Evolutionary conservation across 164 flowering plant species (phyloP), one percentile per base, ranked within the genome.

Genomic region (Magnolia changhungtana): DNA sequence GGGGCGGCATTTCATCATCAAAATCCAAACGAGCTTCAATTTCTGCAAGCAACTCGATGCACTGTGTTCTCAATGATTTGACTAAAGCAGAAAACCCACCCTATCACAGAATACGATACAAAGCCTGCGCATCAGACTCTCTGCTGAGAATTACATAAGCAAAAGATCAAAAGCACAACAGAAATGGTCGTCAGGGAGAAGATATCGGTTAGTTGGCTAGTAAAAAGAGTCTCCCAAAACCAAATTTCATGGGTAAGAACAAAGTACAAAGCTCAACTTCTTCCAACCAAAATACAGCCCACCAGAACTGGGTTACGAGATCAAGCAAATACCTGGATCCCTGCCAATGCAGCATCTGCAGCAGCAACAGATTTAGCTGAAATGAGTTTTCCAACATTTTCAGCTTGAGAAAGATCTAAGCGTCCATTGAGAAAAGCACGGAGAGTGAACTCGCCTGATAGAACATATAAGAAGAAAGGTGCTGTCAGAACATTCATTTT

Each of bases 351-450:
- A 78, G 97, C 87, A 88, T 96, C 98, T 8, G 97, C 97, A 37
- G 97, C 97, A 75, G 91, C 96, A 72, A 81, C 81, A 50, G 97
- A 92, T 81, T 88, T 96, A 63, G 99, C 91, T 63, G 97, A 86
- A 75, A 96, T 79, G 66, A 96, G 84, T 51, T 87, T 91, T 70
- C 81, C 93, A 80, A 94, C 89, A 82, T 88, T 90, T 87, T 96
- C 99, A 66, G 98, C 99, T 86, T 96, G 98, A 67, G 97, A 85
- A 49, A 96, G 97, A 82, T 96, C 98, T 72, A 96, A 84, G 2
- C 99, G 96, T n/a, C 99, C 99, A 88, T 96, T 94, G 20, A 96
- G 81, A 80, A 92, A 96, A 23, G 99, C 99, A 71, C 98, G 92
- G 19, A 92, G 89, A 45, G 99, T 96, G 82, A 96, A 96, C 86